Conservation (phyloP, 345 rosid genomes). For the Populus ilicifolia region DNA sequence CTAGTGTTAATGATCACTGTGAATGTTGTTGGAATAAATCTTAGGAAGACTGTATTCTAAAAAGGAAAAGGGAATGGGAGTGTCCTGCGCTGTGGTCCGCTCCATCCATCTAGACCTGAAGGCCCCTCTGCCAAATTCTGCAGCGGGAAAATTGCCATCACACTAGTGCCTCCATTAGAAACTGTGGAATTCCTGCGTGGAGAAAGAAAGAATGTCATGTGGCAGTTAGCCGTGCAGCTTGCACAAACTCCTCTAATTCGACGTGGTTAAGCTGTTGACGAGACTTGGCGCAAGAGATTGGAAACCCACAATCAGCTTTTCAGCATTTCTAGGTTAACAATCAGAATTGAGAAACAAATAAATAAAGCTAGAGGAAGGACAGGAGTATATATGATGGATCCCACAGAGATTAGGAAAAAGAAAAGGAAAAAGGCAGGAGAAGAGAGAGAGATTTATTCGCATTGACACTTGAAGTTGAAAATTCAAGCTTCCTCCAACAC, state of each 20-base stretch:
- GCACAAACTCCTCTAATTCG: not conserved
- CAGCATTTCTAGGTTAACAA: not conserved
- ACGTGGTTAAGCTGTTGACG: not conserved
- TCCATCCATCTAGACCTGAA: not conserved
- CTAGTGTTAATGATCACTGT: no score
- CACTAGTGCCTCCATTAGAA: not conserved
- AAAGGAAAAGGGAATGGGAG: not conserved
- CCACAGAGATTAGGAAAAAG: not conserved
- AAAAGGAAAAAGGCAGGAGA: not conserved
- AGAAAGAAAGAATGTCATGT: not conserved
- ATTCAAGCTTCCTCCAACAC: not conserved
- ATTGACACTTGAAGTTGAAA: not conserved
- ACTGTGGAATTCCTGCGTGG: not conserved
- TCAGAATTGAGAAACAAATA: not conserved
- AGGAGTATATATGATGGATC: not conserved
- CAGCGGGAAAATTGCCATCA: not conserved
- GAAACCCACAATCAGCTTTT: not conserved
- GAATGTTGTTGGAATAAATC: not conserved
- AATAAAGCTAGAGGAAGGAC: not conserved
- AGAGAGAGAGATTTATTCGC: not conserved
- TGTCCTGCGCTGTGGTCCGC: not conserved
- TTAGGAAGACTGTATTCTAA: not conserved
- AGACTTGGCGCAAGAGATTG: not conserved
- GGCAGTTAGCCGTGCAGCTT: not conserved
- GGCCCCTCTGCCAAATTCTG: not conserved